Evolutionary conservation across 139 green algal species (phyloP).

Genomic region (Medakamo hakoo): DNA sequence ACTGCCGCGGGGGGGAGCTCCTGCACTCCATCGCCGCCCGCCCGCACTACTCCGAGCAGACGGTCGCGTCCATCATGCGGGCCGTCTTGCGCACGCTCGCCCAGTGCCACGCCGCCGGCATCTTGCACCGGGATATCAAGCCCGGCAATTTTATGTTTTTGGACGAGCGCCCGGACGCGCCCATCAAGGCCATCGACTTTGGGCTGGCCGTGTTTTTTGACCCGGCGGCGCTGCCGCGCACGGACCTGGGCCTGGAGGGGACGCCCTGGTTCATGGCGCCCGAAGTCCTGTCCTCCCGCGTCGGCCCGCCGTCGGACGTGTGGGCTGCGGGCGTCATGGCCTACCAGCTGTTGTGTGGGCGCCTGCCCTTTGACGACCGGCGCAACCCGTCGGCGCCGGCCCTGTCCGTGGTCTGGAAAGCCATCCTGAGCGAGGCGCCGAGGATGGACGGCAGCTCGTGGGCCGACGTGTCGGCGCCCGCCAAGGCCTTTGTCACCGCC

Average conservation of each 20-base stretch:
- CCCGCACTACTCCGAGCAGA: conserved; percentile 17
- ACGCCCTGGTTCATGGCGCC: conserved; percentile 79
- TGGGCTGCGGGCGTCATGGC: conserved; percentile 81
- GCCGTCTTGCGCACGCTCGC: conserved; percentile 23
- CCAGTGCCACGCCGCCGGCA: conserved; percentile 21
- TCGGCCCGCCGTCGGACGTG: conserved; percentile 55
- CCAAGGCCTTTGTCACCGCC: conserved; percentile 64
- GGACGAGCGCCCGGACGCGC: conserved; percentile 32
- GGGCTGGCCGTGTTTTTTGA: conserved; percentile 68
- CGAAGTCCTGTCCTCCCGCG: conserved; percentile 51
- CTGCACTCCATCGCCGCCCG: conserved; percentile 29
- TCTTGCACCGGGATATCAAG: conserved; percentile 34
- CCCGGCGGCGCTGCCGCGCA: conserved; percentile 43
- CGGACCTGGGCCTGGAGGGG: conserved; percentile 71
- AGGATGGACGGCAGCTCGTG: conserved; percentile 23
- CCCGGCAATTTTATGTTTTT: conserved; percentile 86
- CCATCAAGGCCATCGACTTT: conserved; percentile 88
- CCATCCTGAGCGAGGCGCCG: conserved; percentile 13
- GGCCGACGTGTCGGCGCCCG: conserved; percentile 45
- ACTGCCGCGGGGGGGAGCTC: conserved; percentile 67
- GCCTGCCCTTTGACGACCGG: conserved; percentile 75
- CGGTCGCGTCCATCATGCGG: conserved; percentile 19
- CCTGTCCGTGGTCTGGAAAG: conserved; percentile 50
- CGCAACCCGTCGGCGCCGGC: conserved; percentile 40
- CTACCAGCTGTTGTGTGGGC: conserved; percentile 67